Conservation (phyloP, 139 green algal species). For the Coelastrella sp. region DNA sequence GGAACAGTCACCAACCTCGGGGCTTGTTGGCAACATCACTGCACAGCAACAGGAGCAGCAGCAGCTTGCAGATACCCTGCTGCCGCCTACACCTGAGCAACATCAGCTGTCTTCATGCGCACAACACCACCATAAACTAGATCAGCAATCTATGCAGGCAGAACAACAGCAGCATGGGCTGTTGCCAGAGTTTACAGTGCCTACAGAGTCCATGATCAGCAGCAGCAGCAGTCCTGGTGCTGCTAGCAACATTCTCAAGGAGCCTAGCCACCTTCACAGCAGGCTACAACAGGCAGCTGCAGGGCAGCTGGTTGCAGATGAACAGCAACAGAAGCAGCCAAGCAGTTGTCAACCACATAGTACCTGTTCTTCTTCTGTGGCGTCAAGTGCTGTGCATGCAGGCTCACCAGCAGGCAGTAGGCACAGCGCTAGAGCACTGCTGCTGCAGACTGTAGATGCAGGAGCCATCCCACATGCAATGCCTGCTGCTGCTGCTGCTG, state of each 20-base stretch:
- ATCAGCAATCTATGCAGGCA: neutral
- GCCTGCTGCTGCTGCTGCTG: neutral
- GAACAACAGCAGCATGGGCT: neutral
- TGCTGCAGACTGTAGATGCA: conserved; percentile 20
- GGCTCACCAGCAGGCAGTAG: conserved; percentile 1
- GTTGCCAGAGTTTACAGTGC: no score
- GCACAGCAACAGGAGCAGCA: no score
- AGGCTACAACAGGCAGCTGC: no score
- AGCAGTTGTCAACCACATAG: neutral
- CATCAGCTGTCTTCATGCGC: neutral
- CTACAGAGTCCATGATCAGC: neutral
- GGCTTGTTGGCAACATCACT: no score
- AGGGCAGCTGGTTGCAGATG: no score
- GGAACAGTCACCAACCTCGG: no score
- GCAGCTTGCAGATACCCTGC: neutral
- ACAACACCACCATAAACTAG: no score
- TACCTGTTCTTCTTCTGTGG: no score
- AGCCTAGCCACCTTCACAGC: no score
- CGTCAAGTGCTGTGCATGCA: neutral
- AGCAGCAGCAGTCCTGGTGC: neutral
- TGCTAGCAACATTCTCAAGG: neutral
- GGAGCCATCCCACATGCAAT: neutral
- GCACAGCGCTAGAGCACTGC: conserved; percentile 8
- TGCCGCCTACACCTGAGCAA: neutral
- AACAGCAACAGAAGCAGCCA: conserved; percentile 13